Percentiles rank a stretch among this genome's conserved stretches.
These are phyloP conservation scores for Chaetomium tenue DNA, from an alignment of 495 filamentous ascomycete species.

Conservation along the genomic window DNA sequence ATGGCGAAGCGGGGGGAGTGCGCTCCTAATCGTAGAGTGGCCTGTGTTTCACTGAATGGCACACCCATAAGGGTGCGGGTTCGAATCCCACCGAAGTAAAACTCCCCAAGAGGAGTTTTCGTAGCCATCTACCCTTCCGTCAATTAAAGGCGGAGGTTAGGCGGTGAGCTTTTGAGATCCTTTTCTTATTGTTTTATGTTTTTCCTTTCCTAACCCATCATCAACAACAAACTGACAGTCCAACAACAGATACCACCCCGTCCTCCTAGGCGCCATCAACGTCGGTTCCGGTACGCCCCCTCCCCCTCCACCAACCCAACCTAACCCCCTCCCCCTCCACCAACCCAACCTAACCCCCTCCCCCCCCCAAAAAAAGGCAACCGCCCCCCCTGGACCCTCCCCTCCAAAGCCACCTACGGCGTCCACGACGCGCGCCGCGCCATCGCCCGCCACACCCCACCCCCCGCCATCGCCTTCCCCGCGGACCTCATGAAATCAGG, in stretches of 20 bases:
- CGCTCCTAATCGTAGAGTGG: too few relatives aligned
- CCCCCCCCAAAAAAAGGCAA: slow-evolving; percentile 47
- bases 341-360: neutral
- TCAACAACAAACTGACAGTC: neutral
- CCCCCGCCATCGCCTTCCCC: slow-evolving; percentile 42
- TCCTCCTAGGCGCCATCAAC: slow-evolving; percentile 75
- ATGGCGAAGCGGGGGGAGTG: too few relatives aligned
- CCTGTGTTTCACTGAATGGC: too few relatives aligned
- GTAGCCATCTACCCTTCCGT: too few relatives aligned
- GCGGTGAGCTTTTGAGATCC: too few relatives aligned
- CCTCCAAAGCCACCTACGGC: slow-evolving; percentile 61
- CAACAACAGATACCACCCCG: slow-evolving; percentile 57
- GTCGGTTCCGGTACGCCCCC: slow-evolving; percentile 40
- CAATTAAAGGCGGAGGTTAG: too few relatives aligned
- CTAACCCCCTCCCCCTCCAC: neutral
- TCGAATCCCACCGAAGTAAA: too few relatives aligned
- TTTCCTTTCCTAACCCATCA: too few relatives aligned
- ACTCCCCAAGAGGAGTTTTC: too few relatives aligned
- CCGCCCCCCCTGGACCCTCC: slow-evolving; percentile 68
- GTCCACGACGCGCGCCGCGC: slow-evolving; percentile 56
- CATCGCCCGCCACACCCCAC: slow-evolving; percentile 49
- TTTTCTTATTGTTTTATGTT: too few relatives aligned
- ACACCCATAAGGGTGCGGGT: too few relatives aligned
- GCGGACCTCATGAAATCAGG: slow-evolving; percentile 40
- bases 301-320: neutral